phyloP scores from a whole-genome alignment of 352 stramenopile genomes.

The Phytophthora parvispora region DNA sequence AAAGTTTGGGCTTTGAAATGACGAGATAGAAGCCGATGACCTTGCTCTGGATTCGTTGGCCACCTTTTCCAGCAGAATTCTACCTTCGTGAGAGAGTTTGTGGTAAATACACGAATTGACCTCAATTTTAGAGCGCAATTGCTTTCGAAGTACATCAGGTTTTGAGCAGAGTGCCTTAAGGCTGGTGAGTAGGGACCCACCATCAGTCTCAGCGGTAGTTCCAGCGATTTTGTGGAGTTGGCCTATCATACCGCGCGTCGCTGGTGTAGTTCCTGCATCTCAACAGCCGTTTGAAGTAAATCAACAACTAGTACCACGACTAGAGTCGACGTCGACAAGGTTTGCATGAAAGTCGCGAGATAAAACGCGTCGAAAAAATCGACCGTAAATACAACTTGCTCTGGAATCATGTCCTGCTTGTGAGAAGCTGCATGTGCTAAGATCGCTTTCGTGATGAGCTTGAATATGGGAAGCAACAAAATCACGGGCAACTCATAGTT shows the following conservation, averaged over 20 bases:
- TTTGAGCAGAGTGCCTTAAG: not conserved
- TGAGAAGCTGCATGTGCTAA: not conserved
- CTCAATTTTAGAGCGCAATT: not conserved
- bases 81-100: not conserved
- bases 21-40: not conserved
- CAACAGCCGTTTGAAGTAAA: not conserved
- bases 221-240: not conserved
- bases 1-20: not conserved
- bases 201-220: not conserved
- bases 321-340: not conserved
- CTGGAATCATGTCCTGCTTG: conserved; percentile 18
- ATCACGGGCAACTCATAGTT: conserved; percentile 9
- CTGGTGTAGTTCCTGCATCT: not conserved
- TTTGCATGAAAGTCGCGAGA: conserved; percentile 15
- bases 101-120: not conserved
- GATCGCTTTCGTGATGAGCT: conserved; percentile 9
- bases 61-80: not conserved
- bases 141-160: not conserved
- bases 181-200: not conserved
- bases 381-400: conserved; percentile 18
- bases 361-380: conserved; percentile 32
- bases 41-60: not conserved
- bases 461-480: conserved; percentile 3
- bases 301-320: not conserved
- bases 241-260: not conserved